Evolutionary conservation across 2,329 filamentous ascomycete species (phyloP), one percentile per base, ranked within the genome.

Genomic region (Acephala macrosclerotiorum): DNA sequence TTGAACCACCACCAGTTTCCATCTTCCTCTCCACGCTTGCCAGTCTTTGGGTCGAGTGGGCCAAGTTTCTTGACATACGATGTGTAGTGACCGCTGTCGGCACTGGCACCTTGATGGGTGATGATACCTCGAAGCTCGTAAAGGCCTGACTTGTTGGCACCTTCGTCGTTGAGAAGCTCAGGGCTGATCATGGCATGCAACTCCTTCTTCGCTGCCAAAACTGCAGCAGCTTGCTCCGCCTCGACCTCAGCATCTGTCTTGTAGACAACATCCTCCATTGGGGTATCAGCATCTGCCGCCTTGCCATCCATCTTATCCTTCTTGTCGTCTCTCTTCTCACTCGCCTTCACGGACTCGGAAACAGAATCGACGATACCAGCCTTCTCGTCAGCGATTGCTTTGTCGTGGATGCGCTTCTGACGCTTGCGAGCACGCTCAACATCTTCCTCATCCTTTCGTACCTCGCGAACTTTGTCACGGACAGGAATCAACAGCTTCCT

Each of bases 1-100:
- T 99, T 98, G 85, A 99, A 99, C 95, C 96, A 99, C 95, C 96
- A 99, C 96, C 96, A 99, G 75, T 94, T 97, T 72, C 92, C 94
- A 76, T 97, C 93, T 76, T 97, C 93, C 75, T 91, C 89, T 61
- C 87, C 88, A 74, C 88, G 84, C 82, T 93, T 92, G 71, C 92
- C 93, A 22, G 90, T 92, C 75, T 89, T 88, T 18, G 90, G 84
- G 72, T 96, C 91, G 65, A 93, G 81, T 11, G 83, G 81, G 0
- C 87, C 90, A 67, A 90, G 85, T 85, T 99, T 97, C 86, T 98
- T 99, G 72, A 99, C 92, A 77, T 97, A 99, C 0, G 94, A 91
- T 4, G 96, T 99, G 83, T 99, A 99, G 80, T 99, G 96, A 8
- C 96, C 96, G 74, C 95, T 97, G 80, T 99, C 96, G 22, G 96